phyloP scores from a whole-genome alignment of 805 yeast species.

The Starmerella davenportii region DNA sequence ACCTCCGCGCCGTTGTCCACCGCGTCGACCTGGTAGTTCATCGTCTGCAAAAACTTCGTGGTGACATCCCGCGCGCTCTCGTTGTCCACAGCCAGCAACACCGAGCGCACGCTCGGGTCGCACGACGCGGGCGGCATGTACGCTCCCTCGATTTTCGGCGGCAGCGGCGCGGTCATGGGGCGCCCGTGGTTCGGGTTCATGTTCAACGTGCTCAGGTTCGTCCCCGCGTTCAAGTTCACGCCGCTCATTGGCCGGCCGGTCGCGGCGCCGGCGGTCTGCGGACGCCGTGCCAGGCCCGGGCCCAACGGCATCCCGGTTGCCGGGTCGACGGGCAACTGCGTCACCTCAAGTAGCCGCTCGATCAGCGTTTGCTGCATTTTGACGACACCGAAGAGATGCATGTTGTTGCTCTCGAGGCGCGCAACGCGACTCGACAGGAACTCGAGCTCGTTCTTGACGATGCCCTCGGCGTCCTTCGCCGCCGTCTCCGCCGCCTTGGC shows the following conservation, averaged over 20 bases:
- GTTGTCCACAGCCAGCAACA: slow-evolving; percentile 36
- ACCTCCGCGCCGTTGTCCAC: slow-evolving; percentile 88
- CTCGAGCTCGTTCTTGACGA: slow-evolving; percentile 5
- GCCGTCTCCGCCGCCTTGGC: slow-evolving; percentile 16
- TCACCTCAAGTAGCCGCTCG: slow-evolving; percentile 8
- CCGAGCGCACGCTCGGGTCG: slow-evolving; percentile 19
- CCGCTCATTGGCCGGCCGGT: neutral
- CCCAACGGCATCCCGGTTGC: neutral
- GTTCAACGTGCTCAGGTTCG: neutral
- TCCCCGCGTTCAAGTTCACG: neutral
- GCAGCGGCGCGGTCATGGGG: neutral
- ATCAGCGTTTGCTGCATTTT: slow-evolving; percentile 14
- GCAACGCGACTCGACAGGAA: slow-evolving; percentile 9
- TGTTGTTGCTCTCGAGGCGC: slow-evolving; percentile 10
- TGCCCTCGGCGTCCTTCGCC: slow-evolving; percentile 11
- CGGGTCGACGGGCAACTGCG: slow-evolving; percentile 3
- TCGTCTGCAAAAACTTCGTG: slow-evolving; percentile 61
- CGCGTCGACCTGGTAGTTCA: slow-evolving; percentile 83
- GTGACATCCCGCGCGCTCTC: slow-evolving; percentile 54
- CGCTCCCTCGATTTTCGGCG: neutral
- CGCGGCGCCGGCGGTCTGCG: neutral
- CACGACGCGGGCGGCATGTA: neutral
- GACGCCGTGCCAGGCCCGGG: neutral
- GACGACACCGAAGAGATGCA: slow-evolving; percentile 11
- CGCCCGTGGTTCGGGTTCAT: neutral